These are phyloP conservation scores for Cutaneotrichosporon cavernicola DNA, from an alignment of 1,284 basidiomycete genomes.

Conservation along the genomic window DNA sequence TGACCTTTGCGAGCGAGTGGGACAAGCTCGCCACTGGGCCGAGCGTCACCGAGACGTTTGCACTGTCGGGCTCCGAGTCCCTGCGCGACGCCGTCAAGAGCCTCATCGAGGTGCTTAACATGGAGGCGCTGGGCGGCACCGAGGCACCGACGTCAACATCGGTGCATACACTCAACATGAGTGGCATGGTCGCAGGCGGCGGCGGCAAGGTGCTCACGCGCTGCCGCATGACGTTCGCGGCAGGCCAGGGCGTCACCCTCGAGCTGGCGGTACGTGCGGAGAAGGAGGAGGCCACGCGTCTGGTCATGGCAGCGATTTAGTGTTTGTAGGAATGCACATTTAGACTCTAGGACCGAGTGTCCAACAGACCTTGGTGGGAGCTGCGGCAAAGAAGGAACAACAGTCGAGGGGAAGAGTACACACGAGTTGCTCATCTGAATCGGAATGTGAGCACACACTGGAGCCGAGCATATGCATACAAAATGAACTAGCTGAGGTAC, in stretches of 20 bases:
- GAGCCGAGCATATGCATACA: slow-evolving; percentile 6
- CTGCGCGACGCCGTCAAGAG: slow-evolving; percentile 56
- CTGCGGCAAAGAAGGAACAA: not conserved
- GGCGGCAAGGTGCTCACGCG: slow-evolving; percentile 90
- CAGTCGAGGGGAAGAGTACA: not conserved
- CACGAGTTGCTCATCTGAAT: too few relatives aligned
- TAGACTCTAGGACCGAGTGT: slow-evolving; percentile 1
- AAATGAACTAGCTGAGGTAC: slow-evolving; percentile 12
- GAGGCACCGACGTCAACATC: slow-evolving; percentile 76
- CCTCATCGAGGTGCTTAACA: slow-evolving; percentile 69
- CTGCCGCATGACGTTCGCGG: slow-evolving; percentile 91
- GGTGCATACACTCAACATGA: slow-evolving; percentile 91
- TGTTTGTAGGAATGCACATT: slow-evolving; percentile 14
- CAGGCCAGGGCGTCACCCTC: slow-evolving; percentile 89
- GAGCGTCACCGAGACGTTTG: slow-evolving; percentile 87
- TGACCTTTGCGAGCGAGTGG: slow-evolving; percentile 91
- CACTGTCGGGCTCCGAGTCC: slow-evolving; percentile 86
- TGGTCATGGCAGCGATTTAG: slow-evolving; percentile 88
- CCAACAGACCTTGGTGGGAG: not conserved
- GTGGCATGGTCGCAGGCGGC: slow-evolving; percentile 82
- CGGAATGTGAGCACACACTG: not conserved
- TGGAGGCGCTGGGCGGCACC: slow-evolving; percentile 91
- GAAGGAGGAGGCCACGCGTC: slow-evolving; percentile 75
- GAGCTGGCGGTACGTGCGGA: slow-evolving; percentile 93
- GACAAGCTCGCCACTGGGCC: slow-evolving; percentile 77